A percentile compares a stretch with the other conserved stretches of the same genome.
These are phyloP conservation scores for Prunus armeniaca DNA, from an alignment of 306 rosid genomes.

Conservation along the genomic window DNA sequence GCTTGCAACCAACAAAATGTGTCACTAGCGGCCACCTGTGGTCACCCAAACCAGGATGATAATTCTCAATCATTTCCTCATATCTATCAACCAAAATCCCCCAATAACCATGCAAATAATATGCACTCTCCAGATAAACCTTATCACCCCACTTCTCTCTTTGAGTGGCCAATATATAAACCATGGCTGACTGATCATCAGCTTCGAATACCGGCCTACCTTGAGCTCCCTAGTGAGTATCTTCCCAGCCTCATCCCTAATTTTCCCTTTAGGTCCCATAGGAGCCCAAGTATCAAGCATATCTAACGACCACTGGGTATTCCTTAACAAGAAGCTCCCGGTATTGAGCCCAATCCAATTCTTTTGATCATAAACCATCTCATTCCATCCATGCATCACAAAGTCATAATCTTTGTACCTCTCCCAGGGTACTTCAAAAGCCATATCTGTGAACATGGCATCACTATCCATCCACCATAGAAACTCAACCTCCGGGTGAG, in stretches of 20 bases:
- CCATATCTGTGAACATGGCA: conserved; percentile 93
- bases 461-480: conserved; percentile 99
- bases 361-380: conserved; percentile 75
- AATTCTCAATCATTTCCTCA: conserved; percentile 77
- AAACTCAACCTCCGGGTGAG: conserved; percentile 82
- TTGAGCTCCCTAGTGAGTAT: conserved; percentile 65
- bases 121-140: conserved; percentile 68
- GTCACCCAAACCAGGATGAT: conserved; percentile 84
- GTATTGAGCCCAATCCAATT: conserved; percentile 94
- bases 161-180: conserved; percentile 57
- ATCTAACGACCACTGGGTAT: conserved; percentile 79
- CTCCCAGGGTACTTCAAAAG: conserved; percentile 86
- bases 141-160: conserved; percentile 65
- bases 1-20: conserved; percentile 93
- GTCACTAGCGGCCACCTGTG: conserved; percentile 93
- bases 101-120: conserved; percentile 85
- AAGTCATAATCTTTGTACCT: conserved; percentile 60
- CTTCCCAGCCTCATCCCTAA: conserved; percentile 81
- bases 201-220: conserved; percentile 79
- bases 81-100: conserved; percentile 83
- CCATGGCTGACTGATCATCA: conserved; percentile 86
- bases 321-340: conserved; percentile 76
- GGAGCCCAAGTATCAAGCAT: conserved; percentile 94
- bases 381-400: conserved; percentile 82
- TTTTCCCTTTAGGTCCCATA: conserved; percentile 87